Conservation (phyloP, 495 filamentous ascomycete genomes). For the Aspergillus campestris region DNA sequence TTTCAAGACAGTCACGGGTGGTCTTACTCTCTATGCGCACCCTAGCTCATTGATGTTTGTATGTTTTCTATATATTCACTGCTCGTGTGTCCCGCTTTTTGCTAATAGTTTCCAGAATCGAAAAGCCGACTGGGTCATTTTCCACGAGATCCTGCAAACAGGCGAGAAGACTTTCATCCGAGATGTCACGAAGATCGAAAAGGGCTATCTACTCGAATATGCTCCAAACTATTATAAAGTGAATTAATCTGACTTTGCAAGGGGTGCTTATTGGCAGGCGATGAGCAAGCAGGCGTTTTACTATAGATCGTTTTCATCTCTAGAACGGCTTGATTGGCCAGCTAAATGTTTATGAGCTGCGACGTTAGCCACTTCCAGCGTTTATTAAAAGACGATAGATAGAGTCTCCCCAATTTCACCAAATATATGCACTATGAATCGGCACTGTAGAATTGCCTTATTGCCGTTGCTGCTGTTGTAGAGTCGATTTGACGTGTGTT, state of each 20-base stretch:
- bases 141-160: conserved; percentile 91
- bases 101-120: conserved; percentile 52
- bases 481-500: too few species aligned
- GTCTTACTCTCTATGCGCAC: conserved; percentile 71
- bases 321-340: too few species aligned
- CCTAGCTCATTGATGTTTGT: conserved; percentile 91
- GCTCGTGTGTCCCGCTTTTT: not conserved
- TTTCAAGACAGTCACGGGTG: conserved; percentile 73
- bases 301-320: not conserved
- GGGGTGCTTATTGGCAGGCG: too few species aligned
- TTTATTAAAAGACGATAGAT: too few species aligned
- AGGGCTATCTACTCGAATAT: conserved; percentile 83
- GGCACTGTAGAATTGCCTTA: too few species aligned
- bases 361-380: too few species aligned
- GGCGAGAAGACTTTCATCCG: conserved; percentile 84
- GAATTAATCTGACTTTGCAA: conserved; percentile 11
- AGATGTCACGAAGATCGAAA: conserved; percentile 87
- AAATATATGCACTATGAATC: too few species aligned
- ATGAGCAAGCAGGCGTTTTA: not conserved
- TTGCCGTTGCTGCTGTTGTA: too few species aligned
- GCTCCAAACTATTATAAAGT: conserved; percentile 76
- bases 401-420: too few species aligned
- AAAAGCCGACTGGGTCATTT: conserved; percentile 96
- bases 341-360: too few species aligned
- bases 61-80: conserved; percentile 19